Percentiles rank a stretch among this genome's conserved stretches.
phyloP scores from a whole-genome alignment of 2,329 filamentous ascomycete genomes.

The Trichoderma hamatum region DNA sequence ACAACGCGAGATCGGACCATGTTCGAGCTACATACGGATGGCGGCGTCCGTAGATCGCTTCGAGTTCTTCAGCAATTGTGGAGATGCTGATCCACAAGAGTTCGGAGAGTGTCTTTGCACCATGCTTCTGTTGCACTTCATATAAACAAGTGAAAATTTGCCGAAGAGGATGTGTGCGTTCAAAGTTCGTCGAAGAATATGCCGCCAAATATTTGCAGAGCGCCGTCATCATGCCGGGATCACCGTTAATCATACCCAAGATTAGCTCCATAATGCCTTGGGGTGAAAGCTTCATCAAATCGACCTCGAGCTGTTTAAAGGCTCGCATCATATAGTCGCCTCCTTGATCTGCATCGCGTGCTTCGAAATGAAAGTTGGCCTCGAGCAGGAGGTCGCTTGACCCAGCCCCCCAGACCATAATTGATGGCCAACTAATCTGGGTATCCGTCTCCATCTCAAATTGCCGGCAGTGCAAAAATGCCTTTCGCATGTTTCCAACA shows the following conservation, averaged over 20 bases:
- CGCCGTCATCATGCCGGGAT: constrained; percentile 50
- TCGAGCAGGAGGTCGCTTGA: constrained; percentile 50
- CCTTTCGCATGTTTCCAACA: constrained; percentile 49
- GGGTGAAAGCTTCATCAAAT: constrained; percentile 48
- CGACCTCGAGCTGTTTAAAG: constrained; percentile 48
- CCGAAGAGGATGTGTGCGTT: constrained; percentile 48
- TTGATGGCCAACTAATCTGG: constrained; percentile 45
- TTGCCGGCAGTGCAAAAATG: constrained; percentile 50
- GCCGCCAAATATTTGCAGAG: constrained; percentile 51
- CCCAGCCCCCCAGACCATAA: constrained; percentile 49
- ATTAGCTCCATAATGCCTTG: constrained; percentile 49
- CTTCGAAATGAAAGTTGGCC: constrained; percentile 49
- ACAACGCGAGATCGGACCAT: constrained; percentile 47
- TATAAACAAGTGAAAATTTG: constrained; percentile 49
- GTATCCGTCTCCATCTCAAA: constrained; percentile 45
- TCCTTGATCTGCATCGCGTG: constrained; percentile 45
- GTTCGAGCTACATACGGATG: constrained; percentile 49
- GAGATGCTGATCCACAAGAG: constrained; percentile 48
- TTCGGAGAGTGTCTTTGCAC: constrained; percentile 47
- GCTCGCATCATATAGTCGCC: constrained; percentile 47
- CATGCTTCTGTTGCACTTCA: constrained; percentile 51
- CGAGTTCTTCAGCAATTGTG: constrained; percentile 48
- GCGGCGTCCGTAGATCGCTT: constrained; percentile 48
- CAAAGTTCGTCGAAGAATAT: constrained; percentile 48
- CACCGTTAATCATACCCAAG: constrained; percentile 49